Base-by-base conservation (phyloP, 108 stramenopile species). In the Conticribra weissflogii region DNA sequence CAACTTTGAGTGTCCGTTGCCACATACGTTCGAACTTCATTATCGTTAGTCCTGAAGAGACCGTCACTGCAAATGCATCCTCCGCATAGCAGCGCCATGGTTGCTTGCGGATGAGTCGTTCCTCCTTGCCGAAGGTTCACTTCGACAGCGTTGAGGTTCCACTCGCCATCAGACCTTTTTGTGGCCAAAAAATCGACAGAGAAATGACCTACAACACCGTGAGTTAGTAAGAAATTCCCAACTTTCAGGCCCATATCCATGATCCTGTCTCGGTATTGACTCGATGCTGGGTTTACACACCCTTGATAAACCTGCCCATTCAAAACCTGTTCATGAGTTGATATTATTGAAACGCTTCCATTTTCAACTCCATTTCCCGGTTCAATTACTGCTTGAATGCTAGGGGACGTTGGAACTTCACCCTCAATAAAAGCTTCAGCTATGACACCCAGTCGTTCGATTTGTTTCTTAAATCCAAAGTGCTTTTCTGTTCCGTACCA, bases 391-490 rank as follows among this genome's bases (percentile, higher is more conserved):
- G 54, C 67, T 41, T 76, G 75, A 19, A 76, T 34, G 54, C 68
- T 69, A 1, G 75, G 75, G 14, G 75, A 76, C 19, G 69, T 54
- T 31, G 60, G 59, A 63, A 70, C 68, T 16, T 69, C 66, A 15
- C 62, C 75, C 22, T 70, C 68, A 22, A 76, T 55, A 47, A 76
- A 76, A 55, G 36, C 60, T 63, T 76, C 75, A 45, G 75, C 75
- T 30, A 76, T 76, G 25, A 63, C 75, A 17, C 75, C 75, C 3
- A 76, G 34, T 12, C 75, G 59, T 34, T 21, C 22, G 0, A 76
- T 69, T 29, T 76, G 75, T 5, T 54, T 66, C 23, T 57, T 49
- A 60, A 62, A 76, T 3, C 75, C 75, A 47, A 58, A 28, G 33
- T 62, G 51, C 15, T 29, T 45, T 28, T 9, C 44, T 14, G n/a